Conservation (phyloP, 1,139 yeast species). For the Schwanniomyces etchellsii region DNA sequence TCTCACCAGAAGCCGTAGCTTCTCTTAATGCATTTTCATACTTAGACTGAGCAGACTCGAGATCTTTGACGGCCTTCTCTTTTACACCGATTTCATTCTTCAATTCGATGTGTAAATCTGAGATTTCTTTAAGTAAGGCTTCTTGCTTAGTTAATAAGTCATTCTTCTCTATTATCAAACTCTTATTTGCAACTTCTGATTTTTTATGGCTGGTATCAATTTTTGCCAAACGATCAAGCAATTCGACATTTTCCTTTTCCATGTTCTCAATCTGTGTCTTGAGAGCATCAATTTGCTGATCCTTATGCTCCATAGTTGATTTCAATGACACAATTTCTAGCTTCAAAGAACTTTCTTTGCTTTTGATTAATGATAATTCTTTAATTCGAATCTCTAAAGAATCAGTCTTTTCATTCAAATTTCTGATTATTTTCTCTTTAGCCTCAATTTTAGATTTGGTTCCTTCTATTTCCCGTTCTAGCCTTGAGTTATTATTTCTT, state of each 20-base stretch:
- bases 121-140: conserved; percentile 27
- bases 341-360: conserved; percentile 36
- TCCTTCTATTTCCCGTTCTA: too few species aligned
- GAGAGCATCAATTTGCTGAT: conserved; percentile 41
- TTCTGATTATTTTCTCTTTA: conserved; percentile 1
- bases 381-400: conserved; percentile 2
- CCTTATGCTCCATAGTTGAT: conserved; percentile 40
- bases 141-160: conserved; percentile 36
- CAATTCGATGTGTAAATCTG: conserved; percentile 39
- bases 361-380: conserved; percentile 28
- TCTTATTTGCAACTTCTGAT: conserved; percentile 29
- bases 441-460: conserved; percentile 1
- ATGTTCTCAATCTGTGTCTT: conserved; percentile 33
- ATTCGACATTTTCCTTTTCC: conserved; percentile 28
- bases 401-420: conserved; percentile 2
- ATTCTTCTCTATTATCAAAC: conserved; percentile 31
- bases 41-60: conserved; percentile 34
- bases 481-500: too few species aligned
- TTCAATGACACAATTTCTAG: conserved; percentile 37
- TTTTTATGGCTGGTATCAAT: conserved; percentile 40
- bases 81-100: conserved; percentile 28
- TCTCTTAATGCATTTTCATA: conserved; percentile 43
- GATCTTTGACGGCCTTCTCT: too few species aligned
- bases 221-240: conserved; percentile 36
- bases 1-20: conserved; percentile 45